A percentile compares a stretch with the other conserved stretches of the same genome.
These are phyloP conservation scores for Podila minutissima DNA, from an alignment of 192 early-diverging fungal genomes.

Conservation along the genomic window DNA sequence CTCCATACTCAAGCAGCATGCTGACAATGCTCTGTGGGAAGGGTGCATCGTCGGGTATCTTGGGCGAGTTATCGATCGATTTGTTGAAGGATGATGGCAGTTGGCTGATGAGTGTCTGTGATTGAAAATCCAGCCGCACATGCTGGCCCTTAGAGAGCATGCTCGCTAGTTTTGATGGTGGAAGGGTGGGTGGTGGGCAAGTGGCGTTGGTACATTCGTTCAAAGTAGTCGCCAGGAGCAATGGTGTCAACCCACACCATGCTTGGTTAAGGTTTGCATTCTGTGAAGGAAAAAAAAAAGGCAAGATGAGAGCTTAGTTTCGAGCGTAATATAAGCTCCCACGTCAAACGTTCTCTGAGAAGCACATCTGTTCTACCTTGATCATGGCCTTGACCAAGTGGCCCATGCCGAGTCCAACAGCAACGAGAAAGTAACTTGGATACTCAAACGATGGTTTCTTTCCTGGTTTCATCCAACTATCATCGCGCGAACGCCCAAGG, in stretches of 20 bases:
- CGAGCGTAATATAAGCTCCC: not conserved
- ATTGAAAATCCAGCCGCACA: constrained; percentile 33
- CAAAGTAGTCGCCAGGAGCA: constrained; percentile 42
- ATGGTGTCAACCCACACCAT: constrained; percentile 53
- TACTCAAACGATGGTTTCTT: constrained; percentile 49
- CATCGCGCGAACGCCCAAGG: constrained; percentile 39
- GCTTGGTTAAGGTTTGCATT: constrained; percentile 55
- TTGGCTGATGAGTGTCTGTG: constrained; percentile 31
- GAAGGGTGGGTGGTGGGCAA: constrained; percentile 46
- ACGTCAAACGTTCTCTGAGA: not conserved
- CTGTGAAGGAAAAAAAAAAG: constrained; percentile 4
- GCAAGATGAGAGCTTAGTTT: not conserved
- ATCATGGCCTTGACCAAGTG: constrained; percentile 52
- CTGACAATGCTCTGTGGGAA: constrained; percentile 49
- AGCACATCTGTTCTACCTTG: constrained; percentile 28
- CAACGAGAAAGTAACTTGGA: constrained; percentile 56
- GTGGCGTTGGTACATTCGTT: constrained; percentile 48
- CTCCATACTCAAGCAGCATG: constrained; percentile 48
- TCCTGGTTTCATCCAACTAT: constrained; percentile 36
- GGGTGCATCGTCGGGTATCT: constrained; percentile 36
- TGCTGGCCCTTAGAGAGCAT: constrained; percentile 39
- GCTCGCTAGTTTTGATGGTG: constrained; percentile 41
- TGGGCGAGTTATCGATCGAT: constrained; percentile 22
- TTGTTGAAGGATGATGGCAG: constrained; percentile 31
- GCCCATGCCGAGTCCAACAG: constrained; percentile 50